Evolutionary conservation across 2,329 filamentous ascomycete genomes (phyloP).

Genomic region (Alternaria sp.): DNA sequence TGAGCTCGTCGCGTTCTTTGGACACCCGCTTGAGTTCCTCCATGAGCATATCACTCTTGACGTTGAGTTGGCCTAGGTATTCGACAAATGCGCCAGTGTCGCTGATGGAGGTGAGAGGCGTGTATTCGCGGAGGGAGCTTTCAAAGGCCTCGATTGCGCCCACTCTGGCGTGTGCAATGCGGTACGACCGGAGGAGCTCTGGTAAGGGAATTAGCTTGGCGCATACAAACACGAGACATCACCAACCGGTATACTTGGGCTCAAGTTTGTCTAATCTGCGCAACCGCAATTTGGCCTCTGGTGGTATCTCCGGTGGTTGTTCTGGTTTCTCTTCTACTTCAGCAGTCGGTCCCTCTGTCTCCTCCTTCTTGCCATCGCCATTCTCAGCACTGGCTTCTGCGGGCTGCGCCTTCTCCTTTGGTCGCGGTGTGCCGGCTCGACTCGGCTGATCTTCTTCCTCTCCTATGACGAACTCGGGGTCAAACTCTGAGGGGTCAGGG

Average conservation of each 20-base stretch:
- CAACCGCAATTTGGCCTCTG: constrained; percentile 78
- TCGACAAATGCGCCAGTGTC: constrained; percentile 87
- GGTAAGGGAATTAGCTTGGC: constrained; percentile 26
- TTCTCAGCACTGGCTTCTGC: constrained; percentile 30
- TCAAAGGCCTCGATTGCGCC: constrained; percentile 94
- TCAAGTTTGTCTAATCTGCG: constrained; percentile 92
- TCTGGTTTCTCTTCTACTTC: constrained; percentile 39
- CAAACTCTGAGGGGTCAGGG: constrained; percentile 87
- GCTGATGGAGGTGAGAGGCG: constrained; percentile 85
- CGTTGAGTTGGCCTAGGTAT: constrained; percentile 85
- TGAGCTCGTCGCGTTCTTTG: constrained; percentile 79
- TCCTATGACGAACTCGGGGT: constrained; percentile 85
- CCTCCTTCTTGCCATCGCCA: constrained; percentile 46
- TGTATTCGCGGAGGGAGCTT: constrained; percentile 88
- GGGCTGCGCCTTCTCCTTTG: constrained; percentile 53
- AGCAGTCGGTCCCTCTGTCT: constrained; percentile 40
- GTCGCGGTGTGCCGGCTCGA: constrained; percentile 67
- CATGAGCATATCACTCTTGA: constrained; percentile 92
- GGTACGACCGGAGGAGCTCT: constrained; percentile 92
- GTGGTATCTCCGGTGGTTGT: constrained; percentile 68
- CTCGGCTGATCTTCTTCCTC: constrained; percentile 76
- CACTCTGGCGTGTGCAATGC: constrained; percentile 86
- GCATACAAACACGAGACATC: not conserved
- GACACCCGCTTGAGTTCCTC: constrained; percentile 90
- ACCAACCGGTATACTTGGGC: constrained; percentile 79